A percentile compares a stretch with the other conserved stretches of the same genome.
Conservation (phyloP, 2,329 filamentous ascomycete species). For the Stemphylium vesicarium region DNA sequence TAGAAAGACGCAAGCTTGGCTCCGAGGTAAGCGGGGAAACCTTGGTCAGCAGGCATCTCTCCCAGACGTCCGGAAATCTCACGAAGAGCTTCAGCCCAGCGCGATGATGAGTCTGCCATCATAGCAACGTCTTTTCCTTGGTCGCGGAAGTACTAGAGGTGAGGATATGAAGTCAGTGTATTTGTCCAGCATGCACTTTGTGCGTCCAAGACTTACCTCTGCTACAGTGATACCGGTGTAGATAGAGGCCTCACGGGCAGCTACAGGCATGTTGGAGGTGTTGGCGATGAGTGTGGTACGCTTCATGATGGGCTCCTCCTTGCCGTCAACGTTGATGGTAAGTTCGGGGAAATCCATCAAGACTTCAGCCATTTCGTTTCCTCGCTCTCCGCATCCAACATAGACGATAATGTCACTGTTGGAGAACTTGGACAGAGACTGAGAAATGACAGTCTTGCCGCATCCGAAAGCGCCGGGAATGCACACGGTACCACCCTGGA, state of each 20-base stretch:
- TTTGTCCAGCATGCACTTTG: too few species aligned
- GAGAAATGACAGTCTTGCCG: conserved; percentile 98
- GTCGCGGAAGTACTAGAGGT: conserved; percentile 87
- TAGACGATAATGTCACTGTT: conserved; percentile 99
- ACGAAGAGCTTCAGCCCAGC: conserved; percentile 98
- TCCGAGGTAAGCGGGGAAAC: conserved; percentile 96
- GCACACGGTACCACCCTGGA: conserved; percentile 96
- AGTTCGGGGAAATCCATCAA: conserved; percentile 99
- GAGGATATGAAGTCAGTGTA: too few species aligned
- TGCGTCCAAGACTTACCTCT: conserved; percentile 56
- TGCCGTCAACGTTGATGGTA: conserved; percentile 90
- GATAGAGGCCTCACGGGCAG: conserved; percentile 96
- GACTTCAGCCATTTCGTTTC: conserved; percentile 99
- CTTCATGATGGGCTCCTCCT: conserved; percentile 99
- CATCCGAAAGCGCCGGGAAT: conserved; percentile 98
- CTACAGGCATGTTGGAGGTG: conserved; percentile 99
- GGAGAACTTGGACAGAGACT: conserved; percentile 99
- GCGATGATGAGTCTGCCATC: conserved; percentile 99
- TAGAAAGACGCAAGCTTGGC: conserved; percentile 99
- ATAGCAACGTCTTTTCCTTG: conserved; percentile 97
- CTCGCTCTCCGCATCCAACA: conserved; percentile 88
- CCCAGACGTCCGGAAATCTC: conserved; percentile 97
- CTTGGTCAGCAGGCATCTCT: conserved; percentile 99
- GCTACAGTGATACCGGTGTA: conserved; percentile 89
- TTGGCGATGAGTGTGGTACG: conserved; percentile 98